Evolutionary conservation across 768 basidiomycete species (phyloP).

Genomic region (Termitomyces sp.): DNA sequence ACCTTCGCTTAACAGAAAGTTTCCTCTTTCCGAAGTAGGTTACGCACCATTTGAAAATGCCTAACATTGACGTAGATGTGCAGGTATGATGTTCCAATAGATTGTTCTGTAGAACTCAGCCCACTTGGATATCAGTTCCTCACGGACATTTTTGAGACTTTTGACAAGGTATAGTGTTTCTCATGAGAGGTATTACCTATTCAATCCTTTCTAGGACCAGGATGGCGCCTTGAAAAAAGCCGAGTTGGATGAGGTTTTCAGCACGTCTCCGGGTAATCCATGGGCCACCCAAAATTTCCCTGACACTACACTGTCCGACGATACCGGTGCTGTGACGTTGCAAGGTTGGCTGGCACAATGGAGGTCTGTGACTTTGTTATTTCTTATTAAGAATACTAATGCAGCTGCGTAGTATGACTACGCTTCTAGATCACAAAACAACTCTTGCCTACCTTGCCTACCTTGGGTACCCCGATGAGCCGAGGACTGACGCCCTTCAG

Average conservation of each 20-base stretch:
- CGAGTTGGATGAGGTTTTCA: slow-evolving; percentile 87
- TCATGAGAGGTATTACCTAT: background rate
- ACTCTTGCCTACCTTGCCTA: slow-evolving; percentile 95
- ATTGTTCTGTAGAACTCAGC: slow-evolving; percentile 93
- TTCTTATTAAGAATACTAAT: background rate
- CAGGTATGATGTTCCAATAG: slow-evolving; percentile 89
- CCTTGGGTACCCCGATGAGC: slow-evolving; percentile 81
- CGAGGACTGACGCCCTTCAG: slow-evolving; percentile 78
- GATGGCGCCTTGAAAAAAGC: slow-evolving; percentile 84
- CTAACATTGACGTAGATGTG: background rate
- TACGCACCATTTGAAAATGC: slow-evolving; percentile 1
- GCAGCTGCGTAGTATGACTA: slow-evolving; percentile 74
- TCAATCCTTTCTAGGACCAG: slow-evolving; percentile 58
- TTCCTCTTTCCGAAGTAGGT: slow-evolving; percentile 87
- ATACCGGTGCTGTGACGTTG: slow-evolving; percentile 86
- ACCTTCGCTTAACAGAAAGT: slow-evolving; percentile 80
- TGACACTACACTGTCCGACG: slow-evolving; percentile 83
- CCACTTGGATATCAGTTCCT: slow-evolving; percentile 96
- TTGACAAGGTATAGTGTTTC: slow-evolving; percentile 66
- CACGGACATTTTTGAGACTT: slow-evolving; percentile 92
- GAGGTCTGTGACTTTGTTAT: slow-evolving; percentile 53
- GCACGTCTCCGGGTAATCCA: slow-evolving; percentile 95
- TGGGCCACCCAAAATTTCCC: slow-evolving; percentile 92
- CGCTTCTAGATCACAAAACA: slow-evolving; percentile 87
- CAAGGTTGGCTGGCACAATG: slow-evolving; percentile 99